Conservation (phyloP, 1,139 yeast genomes). For the Saccharomyces hybrid region DNA sequence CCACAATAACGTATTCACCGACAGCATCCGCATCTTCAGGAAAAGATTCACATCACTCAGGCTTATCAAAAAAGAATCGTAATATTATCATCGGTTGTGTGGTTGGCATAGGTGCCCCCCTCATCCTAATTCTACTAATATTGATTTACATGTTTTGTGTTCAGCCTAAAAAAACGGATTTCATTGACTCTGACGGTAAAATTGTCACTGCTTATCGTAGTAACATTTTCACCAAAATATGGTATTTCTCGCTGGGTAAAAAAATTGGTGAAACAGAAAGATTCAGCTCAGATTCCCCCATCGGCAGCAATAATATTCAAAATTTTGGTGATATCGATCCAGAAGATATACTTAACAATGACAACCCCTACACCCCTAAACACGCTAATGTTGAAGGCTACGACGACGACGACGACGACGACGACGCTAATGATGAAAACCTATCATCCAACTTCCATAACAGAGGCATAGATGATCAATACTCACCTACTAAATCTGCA, state of each 20-base stretch:
- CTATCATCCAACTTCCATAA: background rate
- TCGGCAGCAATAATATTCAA: background rate
- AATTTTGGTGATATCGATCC: background rate
- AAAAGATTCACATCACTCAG: conserved; percentile 15
- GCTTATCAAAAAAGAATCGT: conserved; percentile 37
- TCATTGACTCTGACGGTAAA: conserved; percentile 37
- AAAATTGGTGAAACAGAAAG: background rate
- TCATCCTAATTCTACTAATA: conserved; percentile 18
- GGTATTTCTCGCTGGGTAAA: conserved; percentile 4
- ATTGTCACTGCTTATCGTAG: conserved; percentile 30
- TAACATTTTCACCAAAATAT: conserved; percentile 1
- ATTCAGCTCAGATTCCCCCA: conserved; percentile 4
- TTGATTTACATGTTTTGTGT: conserved; percentile 28
- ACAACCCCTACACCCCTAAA: background rate
- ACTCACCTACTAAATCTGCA: background rate
- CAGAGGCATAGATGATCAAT: background rate
- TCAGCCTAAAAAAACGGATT: conserved; percentile 29
- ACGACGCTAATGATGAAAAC: conserved; percentile 2
- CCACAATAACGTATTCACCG: conserved; percentile 25
- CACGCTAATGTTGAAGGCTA: background rate
- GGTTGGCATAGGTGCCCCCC: conserved; percentile 37
- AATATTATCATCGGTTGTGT: conserved; percentile 44
- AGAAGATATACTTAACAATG: background rate
- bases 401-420: conserved; percentile 1
- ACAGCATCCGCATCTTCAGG: conserved; percentile 12